Conservation (phyloP, 2,329 filamentous ascomycete species). For the Aspergillus quadrilineatus region DNA sequence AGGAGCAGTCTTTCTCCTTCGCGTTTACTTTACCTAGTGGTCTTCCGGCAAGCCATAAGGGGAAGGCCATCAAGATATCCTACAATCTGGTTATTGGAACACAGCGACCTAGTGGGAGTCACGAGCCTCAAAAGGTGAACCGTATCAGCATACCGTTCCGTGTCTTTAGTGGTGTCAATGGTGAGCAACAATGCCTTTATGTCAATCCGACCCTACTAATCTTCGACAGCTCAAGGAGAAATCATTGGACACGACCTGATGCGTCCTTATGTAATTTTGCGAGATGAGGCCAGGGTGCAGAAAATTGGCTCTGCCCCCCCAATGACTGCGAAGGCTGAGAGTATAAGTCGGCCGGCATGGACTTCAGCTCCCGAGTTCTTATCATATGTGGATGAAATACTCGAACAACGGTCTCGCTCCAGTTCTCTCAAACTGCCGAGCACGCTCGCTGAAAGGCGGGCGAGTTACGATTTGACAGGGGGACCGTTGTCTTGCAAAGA, state of each 20-base stretch:
- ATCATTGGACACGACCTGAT: slow-evolving; percentile 92
- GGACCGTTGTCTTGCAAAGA: slow-evolving; percentile 69
- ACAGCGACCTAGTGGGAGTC: slow-evolving; percentile 74
- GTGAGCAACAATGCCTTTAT: slow-evolving; percentile 35
- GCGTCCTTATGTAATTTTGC: slow-evolving; percentile 85
- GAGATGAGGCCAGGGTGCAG: slow-evolving; percentile 72
- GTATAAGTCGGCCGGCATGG: slow-evolving; percentile 45
- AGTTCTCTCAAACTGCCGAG: slow-evolving; percentile 61
- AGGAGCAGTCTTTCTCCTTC: slow-evolving; percentile 85
- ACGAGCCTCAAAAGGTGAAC: slow-evolving; percentile 75
- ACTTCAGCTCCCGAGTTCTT: slow-evolving; percentile 65
- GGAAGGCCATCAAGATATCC: slow-evolving; percentile 88
- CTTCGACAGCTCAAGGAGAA: slow-evolving; percentile 64
- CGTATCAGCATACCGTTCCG: slow-evolving; percentile 93
- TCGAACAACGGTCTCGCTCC: slow-evolving; percentile 57
- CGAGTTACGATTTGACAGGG: slow-evolving; percentile 52
- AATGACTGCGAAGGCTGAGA: slow-evolving; percentile 43
- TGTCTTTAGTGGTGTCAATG: slow-evolving; percentile 88
- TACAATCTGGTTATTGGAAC: slow-evolving; percentile 92
- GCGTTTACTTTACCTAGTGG: slow-evolving; percentile 81
- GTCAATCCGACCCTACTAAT: slow-evolving; percentile 20
- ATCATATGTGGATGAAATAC: slow-evolving; percentile 72
- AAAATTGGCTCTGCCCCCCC: slow-evolving; percentile 43
- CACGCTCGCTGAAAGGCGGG: slow-evolving; percentile 66
- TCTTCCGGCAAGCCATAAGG: slow-evolving; percentile 85